These are phyloP conservation scores for Talaromyces sp. DNA, from an alignment of 2,329 filamentous ascomycete genomes.

Conservation along the genomic window DNA sequence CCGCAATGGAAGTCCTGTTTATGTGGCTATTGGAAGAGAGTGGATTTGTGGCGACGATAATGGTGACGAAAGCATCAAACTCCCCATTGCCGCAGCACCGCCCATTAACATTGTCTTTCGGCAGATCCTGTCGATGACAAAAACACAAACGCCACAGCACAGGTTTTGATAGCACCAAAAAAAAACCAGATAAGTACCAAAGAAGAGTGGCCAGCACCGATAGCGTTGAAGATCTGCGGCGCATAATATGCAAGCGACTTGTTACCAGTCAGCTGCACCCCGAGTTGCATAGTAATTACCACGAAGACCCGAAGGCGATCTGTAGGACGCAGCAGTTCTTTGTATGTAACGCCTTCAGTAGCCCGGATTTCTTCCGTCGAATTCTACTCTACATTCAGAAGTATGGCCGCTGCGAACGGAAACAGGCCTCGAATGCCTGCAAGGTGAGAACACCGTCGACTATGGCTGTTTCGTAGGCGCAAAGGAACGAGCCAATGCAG, in stretches of 20 bases:
- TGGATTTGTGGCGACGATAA: constrained; percentile 41
- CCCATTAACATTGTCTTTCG: constrained; percentile 48
- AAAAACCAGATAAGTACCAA: constrained; percentile 41
- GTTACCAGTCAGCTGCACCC: constrained; percentile 49
- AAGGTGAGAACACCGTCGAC: constrained; percentile 46
- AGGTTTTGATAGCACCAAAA: constrained; percentile 53
- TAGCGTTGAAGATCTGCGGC: constrained; percentile 51
- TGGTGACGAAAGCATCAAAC: constrained; percentile 52
- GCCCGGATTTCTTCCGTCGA: constrained; percentile 40
- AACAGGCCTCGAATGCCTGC: background rate
- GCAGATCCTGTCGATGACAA: constrained; percentile 50
- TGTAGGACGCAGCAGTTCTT: constrained; percentile 44
- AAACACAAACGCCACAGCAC: constrained; percentile 42
- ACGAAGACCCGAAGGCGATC: constrained; percentile 49
- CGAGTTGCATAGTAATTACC: constrained; percentile 48
- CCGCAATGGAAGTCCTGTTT: constrained; percentile 36
- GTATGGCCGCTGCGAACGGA: constrained; percentile 27
- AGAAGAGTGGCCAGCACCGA: constrained; percentile 48
- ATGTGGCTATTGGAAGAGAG: constrained; percentile 37
- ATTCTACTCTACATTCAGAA: background rate
- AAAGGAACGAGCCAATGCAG: constrained; percentile 27
- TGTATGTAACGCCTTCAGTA: constrained; percentile 48
- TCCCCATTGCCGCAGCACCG: constrained; percentile 49
- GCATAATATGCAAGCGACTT: constrained; percentile 47
- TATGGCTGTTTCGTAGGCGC: constrained; percentile 34